Evolutionary conservation across 1,139 yeast genomes (phyloP).

Genomic region (Hemisphaericaspora xylanilytica): DNA sequence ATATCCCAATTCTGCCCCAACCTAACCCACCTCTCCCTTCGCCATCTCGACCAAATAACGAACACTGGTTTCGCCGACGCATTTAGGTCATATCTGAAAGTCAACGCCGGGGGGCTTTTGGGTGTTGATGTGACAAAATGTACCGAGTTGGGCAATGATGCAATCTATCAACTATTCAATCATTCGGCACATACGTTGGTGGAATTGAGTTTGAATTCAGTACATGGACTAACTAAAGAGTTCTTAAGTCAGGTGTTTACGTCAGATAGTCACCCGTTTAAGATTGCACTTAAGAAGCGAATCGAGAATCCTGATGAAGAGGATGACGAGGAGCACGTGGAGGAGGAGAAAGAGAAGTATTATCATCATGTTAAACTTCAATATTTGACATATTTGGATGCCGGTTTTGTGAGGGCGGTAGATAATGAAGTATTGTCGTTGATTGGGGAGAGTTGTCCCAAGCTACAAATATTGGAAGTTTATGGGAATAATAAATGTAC

Average conservation of each 20-base stretch:
- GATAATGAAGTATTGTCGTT: slow-evolving; percentile 61
- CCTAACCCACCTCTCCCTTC: slow-evolving; percentile 53
- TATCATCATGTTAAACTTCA: slow-evolving; percentile 37
- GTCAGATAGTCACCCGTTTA: slow-evolving; percentile 30
- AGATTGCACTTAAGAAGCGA: slow-evolving; percentile 27
- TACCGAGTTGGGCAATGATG: slow-evolving; percentile 58
- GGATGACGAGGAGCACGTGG: slow-evolving; percentile 7
- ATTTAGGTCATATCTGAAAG: slow-evolving; percentile 40
- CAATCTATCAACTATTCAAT: slow-evolving; percentile 54
- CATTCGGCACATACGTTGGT: slow-evolving; percentile 70
- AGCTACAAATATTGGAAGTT: slow-evolving; percentile 65
- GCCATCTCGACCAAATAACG: slow-evolving; percentile 57
- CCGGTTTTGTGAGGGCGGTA: slow-evolving; percentile 73
- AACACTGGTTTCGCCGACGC: slow-evolving; percentile 61
- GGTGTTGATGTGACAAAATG: slow-evolving; percentile 68
- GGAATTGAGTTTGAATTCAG: slow-evolving; percentile 68
- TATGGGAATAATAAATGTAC: slow-evolving; percentile 77
- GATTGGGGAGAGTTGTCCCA: slow-evolving; percentile 56
- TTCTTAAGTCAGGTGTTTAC: slow-evolving; percentile 46
- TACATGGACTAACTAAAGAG: slow-evolving; percentile 53
- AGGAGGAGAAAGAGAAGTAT: slow-evolving; percentile 12
- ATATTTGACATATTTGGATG: slow-evolving; percentile 60
- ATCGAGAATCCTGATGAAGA: slow-evolving; percentile 12
- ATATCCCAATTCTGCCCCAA: slow-evolving; percentile 55
- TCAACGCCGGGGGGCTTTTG: slow-evolving; percentile 51